Percentiles rank a stretch among this genome's conserved stretches.
Evolutionary conservation across 352 stramenopile genomes (phyloP).

Genomic region (Nothophytophthora sp.): DNA sequence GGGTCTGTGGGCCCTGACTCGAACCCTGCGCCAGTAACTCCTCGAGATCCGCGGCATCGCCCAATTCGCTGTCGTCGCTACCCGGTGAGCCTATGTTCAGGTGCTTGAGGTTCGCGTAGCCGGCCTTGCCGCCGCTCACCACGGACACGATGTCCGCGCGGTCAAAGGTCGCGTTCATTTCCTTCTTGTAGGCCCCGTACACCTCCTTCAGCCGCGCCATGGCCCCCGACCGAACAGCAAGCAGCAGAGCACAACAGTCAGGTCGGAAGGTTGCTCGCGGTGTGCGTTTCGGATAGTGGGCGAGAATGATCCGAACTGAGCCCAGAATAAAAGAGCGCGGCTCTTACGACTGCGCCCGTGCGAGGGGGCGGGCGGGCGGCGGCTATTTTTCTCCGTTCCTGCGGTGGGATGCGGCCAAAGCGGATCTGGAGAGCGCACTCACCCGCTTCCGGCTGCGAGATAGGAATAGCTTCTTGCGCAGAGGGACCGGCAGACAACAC

Average conservation of each 20-base stretch:
- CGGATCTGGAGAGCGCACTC: no score
- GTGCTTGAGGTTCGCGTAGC: constrained; percentile 85
- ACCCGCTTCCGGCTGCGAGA: no score
- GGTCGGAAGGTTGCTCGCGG: constrained; percentile 10
- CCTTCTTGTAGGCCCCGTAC: constrained; percentile 75
- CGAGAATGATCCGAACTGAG: constrained; percentile 27
- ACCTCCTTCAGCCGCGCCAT: constrained; percentile 80
- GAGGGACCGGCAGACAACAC: background rate
- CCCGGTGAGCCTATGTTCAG: constrained; percentile 76
- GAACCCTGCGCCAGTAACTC: constrained; percentile 76
- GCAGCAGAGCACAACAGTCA: constrained; percentile 13
- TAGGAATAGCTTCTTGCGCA: constrained; percentile 7
- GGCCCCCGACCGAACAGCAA: constrained; percentile 9
- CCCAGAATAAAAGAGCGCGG: constrained; percentile 4
- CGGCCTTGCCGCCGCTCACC: constrained; percentile 68
- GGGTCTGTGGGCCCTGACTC: constrained; percentile 70
- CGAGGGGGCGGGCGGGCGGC: constrained; percentile 23
- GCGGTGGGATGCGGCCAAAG: no score
- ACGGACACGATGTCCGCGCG: constrained; percentile 64
- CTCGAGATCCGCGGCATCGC: constrained; percentile 79
- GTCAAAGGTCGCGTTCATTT: constrained; percentile 80
- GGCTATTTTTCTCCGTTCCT: constrained; percentile 30
- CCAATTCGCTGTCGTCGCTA: constrained; percentile 77
- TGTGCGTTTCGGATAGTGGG: constrained; percentile 19
- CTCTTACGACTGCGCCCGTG: constrained; percentile 32